These are phyloP conservation scores for Fusarium bulbicola DNA, from an alignment of 2,329 filamentous ascomycete genomes.

Conservation along the genomic window DNA sequence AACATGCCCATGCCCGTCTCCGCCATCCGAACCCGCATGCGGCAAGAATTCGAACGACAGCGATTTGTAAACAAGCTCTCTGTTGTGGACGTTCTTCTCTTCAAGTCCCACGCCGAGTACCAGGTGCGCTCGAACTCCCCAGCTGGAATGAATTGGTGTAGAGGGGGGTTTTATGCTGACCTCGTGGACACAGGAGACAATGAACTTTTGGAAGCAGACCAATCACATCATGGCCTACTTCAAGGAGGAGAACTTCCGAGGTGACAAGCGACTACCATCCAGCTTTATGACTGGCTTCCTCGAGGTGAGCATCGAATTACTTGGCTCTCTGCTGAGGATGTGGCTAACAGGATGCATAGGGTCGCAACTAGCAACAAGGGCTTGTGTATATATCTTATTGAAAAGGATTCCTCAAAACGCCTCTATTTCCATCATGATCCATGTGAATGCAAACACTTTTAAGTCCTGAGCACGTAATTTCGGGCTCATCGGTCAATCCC, in stretches of 20 bases:
- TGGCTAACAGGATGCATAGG: slow-evolving; percentile 50
- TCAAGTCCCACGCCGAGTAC: slow-evolving; percentile 91
- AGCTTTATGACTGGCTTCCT: slow-evolving; percentile 96
- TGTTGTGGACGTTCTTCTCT: slow-evolving; percentile 88
- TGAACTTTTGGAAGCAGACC: slow-evolving; percentile 99
- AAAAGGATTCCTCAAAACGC: slow-evolving; percentile 47
- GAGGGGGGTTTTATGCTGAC: slow-evolving; percentile 17
- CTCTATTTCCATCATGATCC: slow-evolving; percentile 41
- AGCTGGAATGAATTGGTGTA: slow-evolving; percentile 65
- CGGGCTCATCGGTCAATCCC: slow-evolving; percentile 45
- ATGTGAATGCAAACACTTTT: slow-evolving; percentile 35
- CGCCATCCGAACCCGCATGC: slow-evolving; percentile 87
- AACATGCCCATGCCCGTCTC: slow-evolving; percentile 88
- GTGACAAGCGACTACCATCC: slow-evolving; percentile 80
- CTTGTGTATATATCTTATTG: slow-evolving; percentile 50
- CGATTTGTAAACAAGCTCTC: slow-evolving; percentile 90
- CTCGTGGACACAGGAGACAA: slow-evolving; percentile 75
- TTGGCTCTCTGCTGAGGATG: neutral
- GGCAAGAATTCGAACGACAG: slow-evolving; percentile 96
- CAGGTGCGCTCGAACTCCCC: slow-evolving; percentile 69
- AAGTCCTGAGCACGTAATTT: neutral
- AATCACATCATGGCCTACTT: slow-evolving; percentile 98
- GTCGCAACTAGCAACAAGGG: slow-evolving; percentile 61
- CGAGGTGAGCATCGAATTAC: slow-evolving; percentile 70
- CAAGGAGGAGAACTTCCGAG: slow-evolving; percentile 80